phyloP scores from a whole-genome alignment of 2,329 filamentous ascomycete genomes.

The Clarireedia hainanense region DNA sequence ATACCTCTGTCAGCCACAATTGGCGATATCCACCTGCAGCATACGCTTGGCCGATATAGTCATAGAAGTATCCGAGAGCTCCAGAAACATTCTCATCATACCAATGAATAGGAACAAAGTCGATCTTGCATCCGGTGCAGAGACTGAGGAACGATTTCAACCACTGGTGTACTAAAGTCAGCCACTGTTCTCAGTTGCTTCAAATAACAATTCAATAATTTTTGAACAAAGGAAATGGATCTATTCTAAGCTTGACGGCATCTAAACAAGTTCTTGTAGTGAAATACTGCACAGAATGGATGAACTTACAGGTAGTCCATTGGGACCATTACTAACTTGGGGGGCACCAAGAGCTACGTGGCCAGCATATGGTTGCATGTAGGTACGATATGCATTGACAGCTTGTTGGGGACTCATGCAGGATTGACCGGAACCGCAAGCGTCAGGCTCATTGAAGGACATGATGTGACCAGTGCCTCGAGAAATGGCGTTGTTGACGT shows the following conservation, averaged over 20 bases:
- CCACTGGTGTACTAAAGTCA: conserved; percentile 23
- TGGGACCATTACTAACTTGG: conserved; percentile 38
- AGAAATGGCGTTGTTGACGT: conserved; percentile 3
- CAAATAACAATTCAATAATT: too few relatives aligned
- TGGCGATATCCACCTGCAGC: neutral
- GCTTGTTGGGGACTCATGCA: conserved; percentile 35
- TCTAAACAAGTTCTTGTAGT: too few relatives aligned
- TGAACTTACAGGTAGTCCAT: conserved; percentile 20
- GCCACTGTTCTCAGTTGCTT: too few relatives aligned
- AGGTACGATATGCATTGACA: conserved; percentile 32
- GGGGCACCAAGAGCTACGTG: conserved; percentile 39
- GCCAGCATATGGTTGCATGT: conserved; percentile 38
- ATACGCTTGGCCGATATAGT: neutral
- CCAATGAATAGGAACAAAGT: conserved; percentile 41
- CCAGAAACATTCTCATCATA: conserved; percentile 31
- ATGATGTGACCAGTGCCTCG: conserved; percentile 49
- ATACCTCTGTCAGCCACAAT: conserved; percentile 4
- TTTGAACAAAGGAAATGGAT: too few relatives aligned
- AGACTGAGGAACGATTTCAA: conserved; percentile 35
- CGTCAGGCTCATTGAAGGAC: conserved; percentile 67
- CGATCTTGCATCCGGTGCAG: conserved; percentile 36
- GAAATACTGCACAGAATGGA: too few relatives aligned
- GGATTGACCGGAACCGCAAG: conserved; percentile 39
- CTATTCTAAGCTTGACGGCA: too few relatives aligned
- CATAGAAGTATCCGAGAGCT: conserved; percentile 33